Conservation (phyloP, 176 grass and related monocot species). For the Neostapfia colusana region DNA sequence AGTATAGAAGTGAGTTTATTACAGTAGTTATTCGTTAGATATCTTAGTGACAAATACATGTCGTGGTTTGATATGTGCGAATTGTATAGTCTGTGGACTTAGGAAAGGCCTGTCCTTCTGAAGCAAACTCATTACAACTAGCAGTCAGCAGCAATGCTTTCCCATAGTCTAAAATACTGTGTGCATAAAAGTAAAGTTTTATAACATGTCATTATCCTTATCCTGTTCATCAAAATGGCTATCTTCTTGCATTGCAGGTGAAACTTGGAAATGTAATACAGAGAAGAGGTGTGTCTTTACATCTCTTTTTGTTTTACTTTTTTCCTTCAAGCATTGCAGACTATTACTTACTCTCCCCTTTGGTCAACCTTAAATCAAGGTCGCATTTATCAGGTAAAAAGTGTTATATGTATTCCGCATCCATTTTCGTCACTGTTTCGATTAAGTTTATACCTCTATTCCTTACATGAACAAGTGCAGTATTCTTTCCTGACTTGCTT, state of each 20-base stretch:
- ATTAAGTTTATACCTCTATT: neutral
- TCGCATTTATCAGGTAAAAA: constrained; percentile 68
- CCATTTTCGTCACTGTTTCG: neutral
- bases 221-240: neutral
- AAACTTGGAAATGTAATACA: constrained; percentile 84
- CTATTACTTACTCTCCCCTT: constrained; percentile 37
- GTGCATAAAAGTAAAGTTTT: neutral
- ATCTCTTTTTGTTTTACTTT: constrained; percentile 35
- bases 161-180: neutral
- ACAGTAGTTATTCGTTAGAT: neutral
- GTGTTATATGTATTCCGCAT: constrained; percentile 10
- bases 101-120: neutral
- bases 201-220: neutral
- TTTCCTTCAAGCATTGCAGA: constrained; percentile 28
- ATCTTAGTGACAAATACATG: neutral
- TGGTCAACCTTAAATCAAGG: constrained; percentile 56
- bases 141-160: neutral
- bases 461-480: neutral
- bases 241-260: constrained; percentile 52
- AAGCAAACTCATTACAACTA: neutral
- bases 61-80: neutral
- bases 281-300: constrained; percentile 64
- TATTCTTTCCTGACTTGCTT: constrained; percentile 30
- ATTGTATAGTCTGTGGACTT: neutral
- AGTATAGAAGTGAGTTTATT: neutral